Evolutionary conservation across 257 asterid genomes (phyloP), one percentile per base, ranked within the genome.

Genomic region (Avicennia marina): DNA sequence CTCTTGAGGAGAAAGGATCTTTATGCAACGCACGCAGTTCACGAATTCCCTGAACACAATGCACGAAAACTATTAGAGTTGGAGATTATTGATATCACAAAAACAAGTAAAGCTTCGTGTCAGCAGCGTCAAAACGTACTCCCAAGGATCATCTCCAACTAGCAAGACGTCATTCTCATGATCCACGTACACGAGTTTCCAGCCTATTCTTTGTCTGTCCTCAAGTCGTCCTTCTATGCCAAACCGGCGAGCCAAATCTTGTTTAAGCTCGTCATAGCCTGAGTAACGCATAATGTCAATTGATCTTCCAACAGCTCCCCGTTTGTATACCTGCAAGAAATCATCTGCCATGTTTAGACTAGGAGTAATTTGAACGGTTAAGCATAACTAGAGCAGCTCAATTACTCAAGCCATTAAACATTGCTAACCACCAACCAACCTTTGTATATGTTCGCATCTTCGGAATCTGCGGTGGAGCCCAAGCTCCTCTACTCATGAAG

Each of bases 231-330:
- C 94, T 69, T 91, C 98, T 46, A 91, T 85, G 22, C 98, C 96
- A 58, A 91, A 91, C 76, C 93, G 81, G 22, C 93, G 91, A 24
- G 98, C 98, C 65, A 91, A 76, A 62, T 91, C 97, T 60, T 78
- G 86, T 66, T 82, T 91, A 29, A 91, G 89, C 55, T 88, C 98
- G 25, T 83, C 94, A 40, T 91, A 91, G 59, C 96, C 99, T 39
- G 72, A 63, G 71, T 89, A 93, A 43, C 97, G 90, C 4, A 85
- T 65, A 15, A 89, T 87, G 67, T 93, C 99, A 21, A 93, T 89
- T 4, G 96, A 86, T 68, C 99, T 78, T 27, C 99, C 99, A 21
- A 93, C 99, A n/a, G 97, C 94, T 36, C 97, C 99, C 9, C 99
- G 87, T 62, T 93, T 93, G 72, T 86, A 94, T 45, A 89, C 99